phyloP scores from a whole-genome alignment of 176 grass and related monocot genomes.

The Pharus latifolius region DNA sequence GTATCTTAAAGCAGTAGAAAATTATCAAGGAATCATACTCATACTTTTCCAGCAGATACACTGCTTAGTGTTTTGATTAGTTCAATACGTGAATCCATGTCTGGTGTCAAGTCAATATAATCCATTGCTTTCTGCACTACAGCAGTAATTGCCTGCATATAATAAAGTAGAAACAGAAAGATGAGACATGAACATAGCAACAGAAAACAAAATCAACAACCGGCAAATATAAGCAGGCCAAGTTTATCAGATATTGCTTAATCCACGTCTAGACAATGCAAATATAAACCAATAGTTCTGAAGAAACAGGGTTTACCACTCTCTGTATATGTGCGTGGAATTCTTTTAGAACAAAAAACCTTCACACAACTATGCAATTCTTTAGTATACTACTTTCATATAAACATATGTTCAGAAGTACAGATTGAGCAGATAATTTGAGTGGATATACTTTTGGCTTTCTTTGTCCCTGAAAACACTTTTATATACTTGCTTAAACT shows the following conservation, averaged over 20 bases:
- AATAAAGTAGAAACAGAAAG: background rate
- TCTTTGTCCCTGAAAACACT: background rate
- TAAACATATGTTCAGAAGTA: background rate
- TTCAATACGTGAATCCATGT: conserved; percentile 71
- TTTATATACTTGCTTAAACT: background rate
- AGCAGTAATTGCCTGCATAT: conserved; percentile 69
- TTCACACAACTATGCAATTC: background rate
- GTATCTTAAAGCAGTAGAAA: background rate
- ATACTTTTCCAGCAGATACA: conserved; percentile 90
- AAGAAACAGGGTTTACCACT: background rate
- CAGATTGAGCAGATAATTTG: too few species aligned
- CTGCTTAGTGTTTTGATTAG: conserved; percentile 90
- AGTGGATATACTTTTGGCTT: too few species aligned
- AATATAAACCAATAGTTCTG: background rate
- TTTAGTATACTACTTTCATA: background rate
- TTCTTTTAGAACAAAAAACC: background rate
- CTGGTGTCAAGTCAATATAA: conserved; percentile 86
- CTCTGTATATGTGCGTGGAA: background rate
- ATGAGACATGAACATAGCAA: background rate
- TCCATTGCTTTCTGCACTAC: conserved; percentile 96
- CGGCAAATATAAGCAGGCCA: background rate
- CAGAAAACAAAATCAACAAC: background rate
- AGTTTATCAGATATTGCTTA: background rate
- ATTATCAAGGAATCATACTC: background rate
- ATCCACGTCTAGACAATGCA: background rate